Evolutionary conservation across 1,284 basidiomycete genomes (phyloP), one percentile per base, ranked within the genome.

Genomic region (Cryptococcus sp.): DNA sequence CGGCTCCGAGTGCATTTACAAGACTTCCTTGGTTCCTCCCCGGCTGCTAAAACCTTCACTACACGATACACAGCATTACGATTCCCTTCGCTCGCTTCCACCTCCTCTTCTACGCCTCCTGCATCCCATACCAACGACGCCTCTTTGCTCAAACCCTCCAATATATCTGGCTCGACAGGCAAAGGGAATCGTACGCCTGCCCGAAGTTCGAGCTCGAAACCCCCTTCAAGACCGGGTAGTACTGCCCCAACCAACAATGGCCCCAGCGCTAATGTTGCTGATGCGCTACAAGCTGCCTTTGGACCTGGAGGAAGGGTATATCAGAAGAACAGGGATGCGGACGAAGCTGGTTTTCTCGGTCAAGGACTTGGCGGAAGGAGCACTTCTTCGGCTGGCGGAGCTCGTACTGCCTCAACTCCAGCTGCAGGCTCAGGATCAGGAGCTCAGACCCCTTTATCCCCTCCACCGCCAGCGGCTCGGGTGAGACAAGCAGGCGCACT

Each of bases 1-100:
- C 63, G 66, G 43, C 58, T 76, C 22, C 57, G 69, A 38, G 54
- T 62, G 5, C 72, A 76, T 63, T 61, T 78, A 5, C 67, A 78
- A 74, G 74, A 76, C 52, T 74, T 80, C 38, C 70, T 79, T 26
- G 77, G 75, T 16, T 58, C 74, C 0, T 62, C 67, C 0, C 63
- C 70, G 1, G 26, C 60, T 3, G 66, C 74, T 0, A 73, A 73
- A 55, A 38, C 65, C 15, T 80, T 79, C 57, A 66, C 65, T 3
- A 51, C 60, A 25, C 50, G 64, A 22, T 80, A 80, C 63, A 52
- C 70, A 11, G 46, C 64, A 3, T 52, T 61, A 46, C 70, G 72
- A 38, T 77, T 77, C 58, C 75, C 75, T 1, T 60, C 64, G 3
- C 51, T 73, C 38, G 48, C 61, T 13, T 41, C 52, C 26, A 51